These are phyloP conservation scores for Apiospora rasikravindrae DNA, from an alignment of 2,329 filamentous ascomycete species.

Conservation along the genomic window DNA sequence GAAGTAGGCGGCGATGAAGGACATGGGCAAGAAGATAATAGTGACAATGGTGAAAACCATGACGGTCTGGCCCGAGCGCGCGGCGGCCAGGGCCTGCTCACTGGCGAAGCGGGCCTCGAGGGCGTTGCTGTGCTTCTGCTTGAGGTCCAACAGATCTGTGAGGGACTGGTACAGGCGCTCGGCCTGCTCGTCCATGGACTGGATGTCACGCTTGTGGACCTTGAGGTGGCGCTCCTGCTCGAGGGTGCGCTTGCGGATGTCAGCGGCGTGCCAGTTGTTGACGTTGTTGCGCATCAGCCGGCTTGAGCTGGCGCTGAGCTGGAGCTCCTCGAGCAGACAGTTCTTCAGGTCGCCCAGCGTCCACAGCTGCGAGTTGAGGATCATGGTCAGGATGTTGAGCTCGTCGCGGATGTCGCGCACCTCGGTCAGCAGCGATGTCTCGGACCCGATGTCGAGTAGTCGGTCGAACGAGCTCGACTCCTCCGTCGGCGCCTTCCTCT, in stretches of 20 bases:
- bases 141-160: slow-evolving; percentile 68
- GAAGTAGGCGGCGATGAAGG: slow-evolving; percentile 86
- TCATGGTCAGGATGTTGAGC: slow-evolving; percentile 64
- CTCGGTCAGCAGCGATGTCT: slow-evolving; percentile 66
- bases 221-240: slow-evolving; percentile 64
- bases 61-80: slow-evolving; percentile 52
- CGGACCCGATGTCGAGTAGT: slow-evolving; percentile 63
- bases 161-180: slow-evolving; percentile 64
- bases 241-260: slow-evolving; percentile 58
- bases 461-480: slow-evolving; percentile 54
- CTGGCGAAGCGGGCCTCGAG: slow-evolving; percentile 67
- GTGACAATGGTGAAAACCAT: slow-evolving; percentile 77
- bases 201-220: slow-evolving; percentile 63
- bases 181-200: slow-evolving; percentile 67
- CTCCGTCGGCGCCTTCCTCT: slow-evolving; percentile 35
- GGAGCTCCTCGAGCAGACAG: slow-evolving; percentile 44
- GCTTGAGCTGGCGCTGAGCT: slow-evolving; percentile 26
- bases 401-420: slow-evolving; percentile 73
- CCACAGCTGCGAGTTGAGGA: slow-evolving; percentile 54
- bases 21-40: slow-evolving; percentile 90
- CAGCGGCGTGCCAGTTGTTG: slow-evolving; percentile 40
- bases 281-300: slow-evolving; percentile 30
- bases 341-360: slow-evolving; percentile 53
- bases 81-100: slow-evolving; percentile 66
- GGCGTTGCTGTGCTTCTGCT: slow-evolving; percentile 72